phyloP scores from a whole-genome alignment of 2,329 filamentous ascomycete species.

The Clarireedia sp. region DNA sequence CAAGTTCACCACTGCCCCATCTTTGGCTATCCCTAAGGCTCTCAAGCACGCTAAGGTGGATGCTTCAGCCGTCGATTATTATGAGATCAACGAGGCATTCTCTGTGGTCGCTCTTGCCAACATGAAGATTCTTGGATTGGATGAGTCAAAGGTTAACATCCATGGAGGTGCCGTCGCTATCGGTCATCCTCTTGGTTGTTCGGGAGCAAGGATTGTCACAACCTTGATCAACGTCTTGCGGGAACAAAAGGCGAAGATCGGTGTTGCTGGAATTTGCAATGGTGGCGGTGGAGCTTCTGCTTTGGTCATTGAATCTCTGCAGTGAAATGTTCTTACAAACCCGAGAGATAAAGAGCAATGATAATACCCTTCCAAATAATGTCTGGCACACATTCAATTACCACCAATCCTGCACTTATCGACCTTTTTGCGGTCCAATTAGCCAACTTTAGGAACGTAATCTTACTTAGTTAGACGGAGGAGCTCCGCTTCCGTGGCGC shows the following conservation, averaged over 20 bases:
- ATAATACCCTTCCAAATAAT: background rate
- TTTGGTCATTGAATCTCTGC: constrained; percentile 67
- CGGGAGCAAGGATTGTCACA: constrained; percentile 85
- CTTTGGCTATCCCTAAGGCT: constrained; percentile 93
- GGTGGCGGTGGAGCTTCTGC: constrained; percentile 93
- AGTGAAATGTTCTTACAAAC: constrained; percentile 17
- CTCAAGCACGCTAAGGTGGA: constrained; percentile 86
- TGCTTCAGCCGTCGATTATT: constrained; percentile 74
- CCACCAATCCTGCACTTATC: too few species aligned
- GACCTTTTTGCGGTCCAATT: too few species aligned
- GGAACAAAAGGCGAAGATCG: constrained; percentile 89
- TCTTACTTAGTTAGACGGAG: too few species aligned
- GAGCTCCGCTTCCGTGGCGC: too few species aligned
- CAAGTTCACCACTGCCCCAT: constrained; percentile 92
- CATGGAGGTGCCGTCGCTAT: constrained; percentile 93
- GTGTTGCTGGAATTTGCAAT: constrained; percentile 93
- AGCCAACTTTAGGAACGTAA: too few species aligned
- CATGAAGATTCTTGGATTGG: constrained; percentile 78
- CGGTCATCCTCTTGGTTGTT: constrained; percentile 89
- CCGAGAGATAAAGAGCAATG: background rate
- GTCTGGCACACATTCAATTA: too few species aligned
- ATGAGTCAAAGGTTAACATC: constrained; percentile 83
- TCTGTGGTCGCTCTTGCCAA: constrained; percentile 94
- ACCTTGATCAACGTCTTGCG: constrained; percentile 83
- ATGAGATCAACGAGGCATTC: constrained; percentile 99